Evolutionary conservation across 2,329 filamentous ascomycete genomes (phyloP), one percentile per base, ranked within the genome.

Genomic region (Graphium sp.): DNA sequence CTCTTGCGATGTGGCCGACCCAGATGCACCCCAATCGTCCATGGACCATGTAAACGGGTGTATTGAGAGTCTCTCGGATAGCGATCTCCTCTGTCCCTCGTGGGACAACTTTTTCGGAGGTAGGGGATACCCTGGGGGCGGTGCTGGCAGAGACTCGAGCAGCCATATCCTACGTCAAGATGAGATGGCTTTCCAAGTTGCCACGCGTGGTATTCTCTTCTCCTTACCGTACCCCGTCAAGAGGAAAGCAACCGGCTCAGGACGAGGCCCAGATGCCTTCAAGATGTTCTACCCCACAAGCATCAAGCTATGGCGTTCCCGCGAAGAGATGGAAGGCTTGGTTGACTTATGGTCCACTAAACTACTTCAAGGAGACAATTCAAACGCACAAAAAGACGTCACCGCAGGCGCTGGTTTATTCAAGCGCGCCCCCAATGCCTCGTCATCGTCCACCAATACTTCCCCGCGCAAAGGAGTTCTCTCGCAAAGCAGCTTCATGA

Each of bases 221-320:
- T 75, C 74, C 7, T 62, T 98, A 3, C 89, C 89, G 2, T 69
- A 69, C 40, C 87, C 87, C 0, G 89, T 98, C 7, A 87, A 81
- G 46, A 66, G 74, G n/a, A 63, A 61, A 60, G 47, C 57, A 40
- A 28, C 26, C n/a, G 30, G 30, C 7, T 4, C 20, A 6, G 26
- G 30, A 5, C n/a, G 22, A 18, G 22, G 26, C 21, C 15, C 26
- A 50, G 80, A 84, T 42, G 67, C 78, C 1, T 76, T 74, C 53
- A 85, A 80, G 44, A 93, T 98, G 81, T 91, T 85, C 39, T 98
- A 89, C 43, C 89, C 89, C 0, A 74, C 74, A 1, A 83, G 78
- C 31, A 56, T 92, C 23, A 83, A 83, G 40, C 51, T 94, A 8
- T 93, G 85, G 83, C 67, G 76, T 34, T 66, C 73, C 31, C 77